Percentiles rank a stretch among this genome's conserved stretches.
Conservation (phyloP, 1,284 basidiomycete species). For the Austroboletus novae-zelandiae region DNA sequence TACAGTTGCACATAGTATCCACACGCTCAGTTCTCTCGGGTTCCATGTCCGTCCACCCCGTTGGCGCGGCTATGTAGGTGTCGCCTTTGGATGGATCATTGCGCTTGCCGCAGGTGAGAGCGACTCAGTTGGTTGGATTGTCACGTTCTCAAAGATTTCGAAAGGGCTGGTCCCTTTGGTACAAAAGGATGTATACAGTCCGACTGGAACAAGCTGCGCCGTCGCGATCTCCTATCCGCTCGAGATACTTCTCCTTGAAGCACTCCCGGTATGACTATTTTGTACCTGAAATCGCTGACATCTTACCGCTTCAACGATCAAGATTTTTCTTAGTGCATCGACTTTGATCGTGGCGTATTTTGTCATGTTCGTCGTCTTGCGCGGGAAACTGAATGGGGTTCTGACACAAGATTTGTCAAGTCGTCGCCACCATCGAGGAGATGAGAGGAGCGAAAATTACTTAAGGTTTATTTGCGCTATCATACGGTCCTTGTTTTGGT, state of each 20-base stretch:
- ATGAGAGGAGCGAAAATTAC: constrained; percentile 50
- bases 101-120: constrained; percentile 47
- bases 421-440: constrained; percentile 43
- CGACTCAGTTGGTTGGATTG: not conserved
- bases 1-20: constrained; percentile 60
- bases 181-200: constrained; percentile 48
- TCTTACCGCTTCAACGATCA: constrained; percentile 21
- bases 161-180: constrained; percentile 42
- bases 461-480: constrained; percentile 57
- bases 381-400: constrained; percentile 45
- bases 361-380: constrained; percentile 54
- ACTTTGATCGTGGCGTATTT: constrained; percentile 56
- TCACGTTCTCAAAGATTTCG: constrained; percentile 8
- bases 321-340: constrained; percentile 56
- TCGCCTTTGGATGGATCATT: constrained; percentile 53
- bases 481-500: constrained; percentile 69
- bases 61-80: constrained; percentile 43
- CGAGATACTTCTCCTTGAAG: constrained; percentile 49
- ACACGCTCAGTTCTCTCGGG: constrained; percentile 65
- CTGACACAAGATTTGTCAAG: constrained; percentile 49
- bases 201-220: constrained; percentile 50
- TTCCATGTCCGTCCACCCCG: constrained; percentile 51
- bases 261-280: constrained; percentile 52
- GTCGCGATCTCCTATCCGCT: constrained; percentile 43
- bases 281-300: not conserved